Evolutionary conservation across 768 basidiomycete genomes (phyloP).

Genomic region (Hygrophorus russula): DNA sequence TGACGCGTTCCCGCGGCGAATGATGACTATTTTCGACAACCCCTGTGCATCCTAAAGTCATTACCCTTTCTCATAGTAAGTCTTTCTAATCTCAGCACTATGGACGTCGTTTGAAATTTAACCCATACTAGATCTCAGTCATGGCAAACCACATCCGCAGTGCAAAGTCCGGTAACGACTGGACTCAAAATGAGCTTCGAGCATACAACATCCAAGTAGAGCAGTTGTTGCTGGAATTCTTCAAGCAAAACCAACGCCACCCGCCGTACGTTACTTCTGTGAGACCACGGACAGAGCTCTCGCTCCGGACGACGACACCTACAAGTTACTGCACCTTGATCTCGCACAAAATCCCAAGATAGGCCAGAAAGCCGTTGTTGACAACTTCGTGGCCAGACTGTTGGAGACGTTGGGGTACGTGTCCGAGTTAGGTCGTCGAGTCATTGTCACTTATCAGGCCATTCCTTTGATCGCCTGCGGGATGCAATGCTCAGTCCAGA

Average conservation of each 20-base stretch:
- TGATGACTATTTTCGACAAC: no score
- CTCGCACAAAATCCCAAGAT: background rate
- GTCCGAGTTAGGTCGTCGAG: background rate
- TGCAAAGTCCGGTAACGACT: conserved; percentile 11
- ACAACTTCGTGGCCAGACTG: conserved; percentile 2
- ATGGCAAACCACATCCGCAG: conserved; percentile 12
- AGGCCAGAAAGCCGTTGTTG: conserved; percentile 3
- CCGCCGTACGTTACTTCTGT: conserved; percentile 1
- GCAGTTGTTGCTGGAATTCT: conserved; percentile 6
- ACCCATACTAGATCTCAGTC: no score
- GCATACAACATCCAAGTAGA: conserved; percentile 13
- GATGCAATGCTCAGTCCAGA: background rate
- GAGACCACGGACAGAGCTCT: conserved; percentile 1
- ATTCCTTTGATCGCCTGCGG: conserved; percentile 1
- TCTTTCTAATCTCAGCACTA: no score
- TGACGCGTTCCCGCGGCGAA: no score
- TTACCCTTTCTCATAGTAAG: no score
- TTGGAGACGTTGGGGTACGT: conserved; percentile 2
- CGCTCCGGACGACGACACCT: conserved; percentile 5
- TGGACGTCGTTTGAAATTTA: no score
- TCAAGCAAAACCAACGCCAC: conserved; percentile 1
- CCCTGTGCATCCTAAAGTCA: no score
- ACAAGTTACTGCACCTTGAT: conserved; percentile 4
- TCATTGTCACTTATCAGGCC: background rate
- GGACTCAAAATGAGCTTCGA: conserved; percentile 12